Evolutionary conservation across 352 stramenopile genomes (phyloP).

Genomic region (Peronospora tabacina): DNA sequence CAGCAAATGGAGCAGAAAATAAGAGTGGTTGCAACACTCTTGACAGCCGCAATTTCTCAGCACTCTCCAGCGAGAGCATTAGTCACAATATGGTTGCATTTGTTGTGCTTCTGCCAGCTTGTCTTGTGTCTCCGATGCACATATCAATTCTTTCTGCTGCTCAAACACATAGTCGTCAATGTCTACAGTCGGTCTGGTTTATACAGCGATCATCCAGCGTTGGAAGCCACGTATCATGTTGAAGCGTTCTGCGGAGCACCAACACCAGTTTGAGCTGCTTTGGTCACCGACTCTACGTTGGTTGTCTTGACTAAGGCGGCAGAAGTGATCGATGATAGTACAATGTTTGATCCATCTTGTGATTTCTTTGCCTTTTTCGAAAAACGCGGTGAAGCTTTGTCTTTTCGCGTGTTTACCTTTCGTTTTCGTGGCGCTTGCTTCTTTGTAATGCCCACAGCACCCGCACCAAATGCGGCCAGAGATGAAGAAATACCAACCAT

Average conservation of each 20-base stretch:
- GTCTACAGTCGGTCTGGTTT: conserved; percentile 9
- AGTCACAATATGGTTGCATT: conserved; percentile 33
- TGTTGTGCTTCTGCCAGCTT: conserved; percentile 19
- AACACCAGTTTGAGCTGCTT: neutral
- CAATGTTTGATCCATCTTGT: conserved; percentile 6
- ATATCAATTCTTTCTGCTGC: conserved; percentile 5
- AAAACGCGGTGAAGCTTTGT: conserved; percentile 31
- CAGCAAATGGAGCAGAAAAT: conserved; percentile 1
- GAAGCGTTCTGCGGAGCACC: conserved; percentile 5
- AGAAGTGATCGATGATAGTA: conserved; percentile 8
- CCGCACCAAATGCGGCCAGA: conserved; percentile 12
- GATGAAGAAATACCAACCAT: conserved; percentile 32
- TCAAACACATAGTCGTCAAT: conserved; percentile 11
- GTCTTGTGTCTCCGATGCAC: conserved; percentile 7
- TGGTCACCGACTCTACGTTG: conserved; percentile 2
- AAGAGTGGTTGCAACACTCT: neutral
- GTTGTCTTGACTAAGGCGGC: neutral
- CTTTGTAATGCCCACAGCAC: conserved; percentile 5
- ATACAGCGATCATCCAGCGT: conserved; percentile 6
- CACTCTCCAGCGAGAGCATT: conserved; percentile 8
- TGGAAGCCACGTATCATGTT: conserved; percentile 13
- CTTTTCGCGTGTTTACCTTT: conserved; percentile 56
- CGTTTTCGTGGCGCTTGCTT: conserved; percentile 56
- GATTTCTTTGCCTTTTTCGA: conserved; percentile 47
- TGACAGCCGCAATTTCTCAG: conserved; percentile 3